Evolutionary conservation across 345 rosid species (phyloP).

Genomic region (Isatis tinctoria): DNA sequence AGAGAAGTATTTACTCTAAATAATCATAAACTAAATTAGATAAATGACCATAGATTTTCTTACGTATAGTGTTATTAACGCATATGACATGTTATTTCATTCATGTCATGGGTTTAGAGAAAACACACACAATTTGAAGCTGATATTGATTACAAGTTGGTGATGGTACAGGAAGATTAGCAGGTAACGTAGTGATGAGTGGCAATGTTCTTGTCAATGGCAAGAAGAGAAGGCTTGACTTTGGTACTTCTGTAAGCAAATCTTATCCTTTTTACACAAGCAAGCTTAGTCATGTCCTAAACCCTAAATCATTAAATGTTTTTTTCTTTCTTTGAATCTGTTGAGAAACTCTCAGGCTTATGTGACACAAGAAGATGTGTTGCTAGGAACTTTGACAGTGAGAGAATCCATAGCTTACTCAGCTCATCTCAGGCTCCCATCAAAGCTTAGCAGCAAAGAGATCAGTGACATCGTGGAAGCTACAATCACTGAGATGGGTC

Average conservation of each 20-base stretch:
- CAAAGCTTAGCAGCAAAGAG: conserved; percentile 43
- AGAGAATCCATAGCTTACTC: conserved; percentile 73
- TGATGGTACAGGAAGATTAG: conserved; percentile 71
- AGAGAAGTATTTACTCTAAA: neutral
- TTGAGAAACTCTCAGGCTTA: conserved; percentile 49
- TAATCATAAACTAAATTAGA: neutral
- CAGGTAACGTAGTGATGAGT: conserved; percentile 81
- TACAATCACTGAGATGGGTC: conserved; percentile 64
- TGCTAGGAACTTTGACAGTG: conserved; percentile 71
- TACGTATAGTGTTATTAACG: neutral
- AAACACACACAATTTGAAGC: neutral
- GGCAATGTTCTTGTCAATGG: conserved; percentile 90
- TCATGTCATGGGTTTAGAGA: neutral
- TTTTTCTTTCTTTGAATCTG: neutral
- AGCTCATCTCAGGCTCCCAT: conserved; percentile 62
- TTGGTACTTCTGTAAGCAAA: conserved; percentile 63
- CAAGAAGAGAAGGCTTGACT: conserved; percentile 57
- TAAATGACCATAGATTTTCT: neutral
- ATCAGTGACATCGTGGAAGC: conserved; percentile 49
- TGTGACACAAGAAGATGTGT: conserved; percentile 76
- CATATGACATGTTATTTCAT: neutral
- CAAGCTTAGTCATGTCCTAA: neutral
- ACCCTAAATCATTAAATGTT: neutral
- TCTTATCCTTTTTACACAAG: neutral
- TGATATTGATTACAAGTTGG: neutral